These are phyloP conservation scores for Thielaviopsis cerberus DNA, from an alignment of 2,329 filamentous ascomycete species.

Conservation along the genomic window DNA sequence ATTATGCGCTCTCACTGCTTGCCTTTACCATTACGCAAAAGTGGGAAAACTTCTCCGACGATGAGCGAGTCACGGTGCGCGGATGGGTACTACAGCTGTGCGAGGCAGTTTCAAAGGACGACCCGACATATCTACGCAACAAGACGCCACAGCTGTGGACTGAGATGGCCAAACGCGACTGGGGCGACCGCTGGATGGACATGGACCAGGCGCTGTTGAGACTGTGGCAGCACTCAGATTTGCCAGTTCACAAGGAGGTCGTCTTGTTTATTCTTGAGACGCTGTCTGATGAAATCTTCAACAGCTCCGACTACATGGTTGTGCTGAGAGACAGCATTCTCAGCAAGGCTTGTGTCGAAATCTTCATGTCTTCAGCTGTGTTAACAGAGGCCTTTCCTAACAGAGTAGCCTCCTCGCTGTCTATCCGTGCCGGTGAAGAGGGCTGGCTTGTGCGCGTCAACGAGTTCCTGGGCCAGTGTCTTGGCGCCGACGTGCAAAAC, in stretches of 20 bases:
- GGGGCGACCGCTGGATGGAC: slow-evolving; percentile 82
- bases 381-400: slow-evolving; percentile 60
- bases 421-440: slow-evolving; percentile 59
- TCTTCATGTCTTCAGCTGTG: slow-evolving; percentile 66
- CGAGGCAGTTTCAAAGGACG: slow-evolving; percentile 47
- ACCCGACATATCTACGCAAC: slow-evolving; percentile 72
- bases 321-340: slow-evolving; percentile 66
- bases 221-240: slow-evolving; percentile 57
- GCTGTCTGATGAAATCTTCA: slow-evolving; percentile 85
- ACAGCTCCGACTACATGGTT: slow-evolving; percentile 71
- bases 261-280: slow-evolving; percentile 79
- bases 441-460: slow-evolving; percentile 75
- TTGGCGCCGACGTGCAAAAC: slow-evolving; percentile 44
- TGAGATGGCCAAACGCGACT: slow-evolving; percentile 80
- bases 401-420: slow-evolving; percentile 40
- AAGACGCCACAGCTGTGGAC: slow-evolving; percentile 92
- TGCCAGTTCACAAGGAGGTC: slow-evolving; percentile 55
- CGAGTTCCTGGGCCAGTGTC: slow-evolving; percentile 53
- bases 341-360: slow-evolving; percentile 79
- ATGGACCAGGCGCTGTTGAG: slow-evolving; percentile 74
- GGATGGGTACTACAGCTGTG: slow-evolving; percentile 66
- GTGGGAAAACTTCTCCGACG: slow-evolving; percentile 53
- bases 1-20: slow-evolving; percentile 82
- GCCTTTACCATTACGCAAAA: slow-evolving; percentile 77
- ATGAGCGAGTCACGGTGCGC: slow-evolving; percentile 50